Base-by-base conservation (phyloP, 2,329 filamentous ascomycete genomes). In the Trichoderma hamatum region DNA sequence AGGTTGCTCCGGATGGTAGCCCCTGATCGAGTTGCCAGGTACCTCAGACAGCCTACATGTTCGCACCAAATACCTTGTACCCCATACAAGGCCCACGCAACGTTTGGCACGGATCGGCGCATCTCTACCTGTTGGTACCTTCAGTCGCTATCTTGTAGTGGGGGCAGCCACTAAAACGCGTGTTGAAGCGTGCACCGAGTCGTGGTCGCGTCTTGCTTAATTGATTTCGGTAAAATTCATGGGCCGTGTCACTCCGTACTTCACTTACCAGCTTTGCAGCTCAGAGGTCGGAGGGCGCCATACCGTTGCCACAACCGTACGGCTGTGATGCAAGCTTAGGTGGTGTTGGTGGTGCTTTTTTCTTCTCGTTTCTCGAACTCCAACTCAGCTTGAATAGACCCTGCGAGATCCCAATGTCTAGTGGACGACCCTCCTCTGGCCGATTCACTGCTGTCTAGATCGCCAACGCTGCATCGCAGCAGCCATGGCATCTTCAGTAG, bases 401-500 rank as follows among this genome's bases (percentile, higher is more conserved):
- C 26, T n/a, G 49, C 32, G 46, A 24, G 19, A 67, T 67, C 28
- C 32, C 68, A 60, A 70, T 70, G 68, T 61, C 56, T 58, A 59
- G 21, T 14, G 63, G 51, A 49, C 72, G 72, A 73, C 61, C 64
- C 43, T 58, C 30, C 24, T 69, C 67, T 70, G 72, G 76, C 75
- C 75, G 71, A 72, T 72, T 73, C 64, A 70, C 74, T 75, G 78
- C 77, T 78, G 75, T 79, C 74, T 77, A 81, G 80, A 79, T 80
- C 74, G 80, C 78, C 77, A 68, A 72, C 72, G 79, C 78, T 79
- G 79, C 78, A 75, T 77, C 69, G 75, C 77, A 72, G 74, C 74
- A 78, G 79, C 75, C 78, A 81, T 81, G 78, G 78, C 79, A 80
- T 81, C 79, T 80, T 78, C 79, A 78, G 68, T 67, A 73, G 79